Base-by-base conservation (phyloP, 176 grass and related monocot species). In the Phyllostachys edulis region DNA sequence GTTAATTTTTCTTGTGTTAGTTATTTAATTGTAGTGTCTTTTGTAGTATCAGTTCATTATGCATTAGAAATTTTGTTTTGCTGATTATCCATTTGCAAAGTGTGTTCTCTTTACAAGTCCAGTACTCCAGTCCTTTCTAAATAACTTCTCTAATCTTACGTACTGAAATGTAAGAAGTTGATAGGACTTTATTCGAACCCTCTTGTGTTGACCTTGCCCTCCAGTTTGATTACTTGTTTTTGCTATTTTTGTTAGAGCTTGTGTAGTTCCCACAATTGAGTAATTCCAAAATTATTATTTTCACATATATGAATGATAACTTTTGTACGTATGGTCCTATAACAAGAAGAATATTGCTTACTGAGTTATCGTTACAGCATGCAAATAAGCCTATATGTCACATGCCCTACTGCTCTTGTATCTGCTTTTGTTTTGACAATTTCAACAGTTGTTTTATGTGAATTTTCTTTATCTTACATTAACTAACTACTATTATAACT, bases 241-340 rank as follows among this genome's bases (percentile, higher is more conserved):
- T 81, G 11, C n/a, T 40, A 6, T 77, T 77, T 21, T 69, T 56
- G 20, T 69, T 55, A 80, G 7, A 49, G 20, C 46, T 75, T 74
- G 21, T 34, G 9, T 54, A 54, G n/a, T 37, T 15, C 67, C 40
- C 46, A 5, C 39, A 59, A 21, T 60, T 47, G 14, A 70, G 9
- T 5, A 34, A 7, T 73, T 68, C 18, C 20, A 64, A 55, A 66
- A 62, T 71, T 70, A 60, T 47, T 36, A 4, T 68, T 3, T 77
- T 69, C 4, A 7, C 39, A 60, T 69, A 24, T 37, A 21, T 34
- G 46, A 76, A 46, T 69, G 52, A 20, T 13, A 14, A 76, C 21
- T 52, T 24, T 34, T 76, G 29, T 29, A 29, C 29, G 0, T 29
- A 29, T 29, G 29, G 29, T 29, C 29, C 29, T 29, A 29, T 0